A percentile compares a stretch with the other conserved stretches of the same genome.
These are phyloP conservation scores for Truncatella angustata DNA, from an alignment of 2,329 filamentous ascomycete genomes.

Conservation along the genomic window DNA sequence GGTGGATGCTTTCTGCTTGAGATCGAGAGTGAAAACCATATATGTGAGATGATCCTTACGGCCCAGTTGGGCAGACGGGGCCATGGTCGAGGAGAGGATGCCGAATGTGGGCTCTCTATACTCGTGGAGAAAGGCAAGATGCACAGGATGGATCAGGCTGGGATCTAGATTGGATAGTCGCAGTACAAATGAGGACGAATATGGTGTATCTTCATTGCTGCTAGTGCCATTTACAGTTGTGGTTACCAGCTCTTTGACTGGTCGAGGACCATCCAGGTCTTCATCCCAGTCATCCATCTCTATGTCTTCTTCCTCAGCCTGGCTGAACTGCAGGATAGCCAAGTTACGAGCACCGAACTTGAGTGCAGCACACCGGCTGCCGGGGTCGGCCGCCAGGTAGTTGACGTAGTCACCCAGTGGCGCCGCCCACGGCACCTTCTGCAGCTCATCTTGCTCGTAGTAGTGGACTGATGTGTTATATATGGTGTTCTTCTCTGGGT, in stretches of 20 bases:
- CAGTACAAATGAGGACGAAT: slow-evolving; percentile 89
- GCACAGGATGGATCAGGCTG: slow-evolving; percentile 80
- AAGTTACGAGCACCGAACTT: slow-evolving; percentile 88
- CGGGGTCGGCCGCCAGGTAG: slow-evolving; percentile 83
- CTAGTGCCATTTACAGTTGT: slow-evolving; percentile 43
- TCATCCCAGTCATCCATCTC: slow-evolving; percentile 91
- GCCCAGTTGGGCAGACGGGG: slow-evolving; percentile 74
- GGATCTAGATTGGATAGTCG: slow-evolving; percentile 87
- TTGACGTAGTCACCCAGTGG: slow-evolving; percentile 74
- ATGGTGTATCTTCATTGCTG: slow-evolving; percentile 65
- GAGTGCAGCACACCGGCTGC: slow-evolving; percentile 88
- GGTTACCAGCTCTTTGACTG: slow-evolving; percentile 44
- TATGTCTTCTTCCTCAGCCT: slow-evolving; percentile 74
- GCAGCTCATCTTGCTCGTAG: slow-evolving; percentile 91
- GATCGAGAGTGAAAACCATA: slow-evolving; percentile 90
- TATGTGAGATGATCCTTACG: slow-evolving; percentile 85
- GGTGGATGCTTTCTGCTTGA: slow-evolving; percentile 90
- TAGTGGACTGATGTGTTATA: slow-evolving; percentile 94
- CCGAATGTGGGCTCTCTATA: slow-evolving; percentile 98
- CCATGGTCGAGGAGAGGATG: slow-evolving; percentile 76
- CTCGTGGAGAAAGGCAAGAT: slow-evolving; percentile 91
- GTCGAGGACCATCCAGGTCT: slow-evolving; percentile 69
- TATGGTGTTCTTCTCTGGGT: slow-evolving; percentile 74
- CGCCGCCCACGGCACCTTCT: slow-evolving; percentile 77
- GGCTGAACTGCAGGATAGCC: slow-evolving; percentile 90